Percentiles rank a stretch among this genome's conserved stretches.
Evolutionary conservation across 2,329 filamentous ascomycete genomes (phyloP).

Genomic region (Paramyrothecium roridum): DNA sequence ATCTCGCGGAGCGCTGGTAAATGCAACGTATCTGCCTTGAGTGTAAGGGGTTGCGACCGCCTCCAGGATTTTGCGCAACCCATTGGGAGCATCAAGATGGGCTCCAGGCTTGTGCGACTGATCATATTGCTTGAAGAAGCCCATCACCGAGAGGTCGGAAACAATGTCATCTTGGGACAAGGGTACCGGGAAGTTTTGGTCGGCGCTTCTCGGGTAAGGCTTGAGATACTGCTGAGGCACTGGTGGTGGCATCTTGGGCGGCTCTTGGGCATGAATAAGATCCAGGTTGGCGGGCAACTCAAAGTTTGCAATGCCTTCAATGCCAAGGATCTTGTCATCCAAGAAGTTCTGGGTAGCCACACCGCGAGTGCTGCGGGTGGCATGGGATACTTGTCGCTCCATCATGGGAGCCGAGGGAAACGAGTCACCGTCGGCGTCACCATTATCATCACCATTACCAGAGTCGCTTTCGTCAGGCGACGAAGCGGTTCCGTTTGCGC

Average conservation of each 20-base stretch:
- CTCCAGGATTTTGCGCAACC: constrained; percentile 54
- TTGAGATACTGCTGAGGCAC: constrained; percentile 58
- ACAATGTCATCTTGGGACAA: constrained; percentile 49
- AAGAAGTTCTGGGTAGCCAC: constrained; percentile 50
- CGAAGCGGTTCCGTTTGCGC: constrained; percentile 44
- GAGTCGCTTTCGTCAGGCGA: constrained; percentile 53
- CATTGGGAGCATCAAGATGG: constrained; percentile 52
- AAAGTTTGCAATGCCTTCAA: constrained; percentile 59
- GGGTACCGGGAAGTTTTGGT: constrained; percentile 53
- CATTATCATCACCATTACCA: constrained; percentile 48
- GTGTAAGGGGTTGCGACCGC: constrained; percentile 47
- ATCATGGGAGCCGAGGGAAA: constrained; percentile 50
- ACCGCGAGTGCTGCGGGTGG: constrained; percentile 61
- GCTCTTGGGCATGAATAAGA: constrained; percentile 51
- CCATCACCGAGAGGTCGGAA: constrained; percentile 57
- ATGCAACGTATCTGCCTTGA: constrained; percentile 46
- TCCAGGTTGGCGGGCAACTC: constrained; percentile 58
- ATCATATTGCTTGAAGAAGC: constrained; percentile 55
- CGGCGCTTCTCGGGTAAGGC: constrained; percentile 49
- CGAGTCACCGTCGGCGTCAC: constrained; percentile 45
- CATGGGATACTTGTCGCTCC: constrained; percentile 63
- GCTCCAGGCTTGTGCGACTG: constrained; percentile 49
- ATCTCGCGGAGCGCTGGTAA: constrained; percentile 40
- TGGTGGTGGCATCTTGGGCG: constrained; percentile 54
- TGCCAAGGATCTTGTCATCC: constrained; percentile 56